Evolutionary conservation across 306 rosid species (phyloP), one percentile per base, ranked within the genome.

Genomic region (Acacia confusa): DNA sequence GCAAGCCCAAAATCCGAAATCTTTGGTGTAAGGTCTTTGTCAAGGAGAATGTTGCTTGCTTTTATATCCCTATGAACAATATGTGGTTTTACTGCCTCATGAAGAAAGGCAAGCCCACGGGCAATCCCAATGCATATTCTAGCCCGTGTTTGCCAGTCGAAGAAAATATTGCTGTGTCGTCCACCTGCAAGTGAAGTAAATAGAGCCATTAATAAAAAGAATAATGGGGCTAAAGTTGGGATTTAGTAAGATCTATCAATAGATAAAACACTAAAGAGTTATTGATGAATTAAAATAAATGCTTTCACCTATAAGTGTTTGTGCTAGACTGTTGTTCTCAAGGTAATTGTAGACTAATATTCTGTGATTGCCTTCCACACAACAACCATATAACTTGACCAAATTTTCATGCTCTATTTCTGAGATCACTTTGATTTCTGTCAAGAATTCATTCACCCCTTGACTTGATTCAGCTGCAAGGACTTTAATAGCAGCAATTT

Each of bases 1-100:
- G 99, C 99, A 15, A 95, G 99, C 34, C 99, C 99, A 64, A 95
- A 95, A 87, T 95, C 99, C 30, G 99, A 89, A 80, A 95, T 95
- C 80, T 88, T 95, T 41, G 99, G 97, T 16, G 86, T 79, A 34
- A 95, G 89, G 74, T 92, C 89, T 80, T 74, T 82, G 79, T 92
- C 97, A 17, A 95, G 98, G 45, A 95, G 92, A 84, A 95, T 95
- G 65, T 95, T 95, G 90, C 99, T 95, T 9, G 99, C 98, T 89
- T 95, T 95, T 84, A 95, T 95, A 79, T 95, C 99, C 75, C 99
- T 90, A 78, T 95, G 99, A 85, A 93, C 86, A 84, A 95, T 91
- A 79, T 79, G 88, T 30, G 99, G 99, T 53, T 87, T 90, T 15
- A 91, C 93, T 85, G 88, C 98, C 83, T 92, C 99, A 19, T 95